These are phyloP conservation scores for Blastocladiella britannica DNA, from an alignment of 192 early-diverging fungal species.

Conservation along the genomic window DNA sequence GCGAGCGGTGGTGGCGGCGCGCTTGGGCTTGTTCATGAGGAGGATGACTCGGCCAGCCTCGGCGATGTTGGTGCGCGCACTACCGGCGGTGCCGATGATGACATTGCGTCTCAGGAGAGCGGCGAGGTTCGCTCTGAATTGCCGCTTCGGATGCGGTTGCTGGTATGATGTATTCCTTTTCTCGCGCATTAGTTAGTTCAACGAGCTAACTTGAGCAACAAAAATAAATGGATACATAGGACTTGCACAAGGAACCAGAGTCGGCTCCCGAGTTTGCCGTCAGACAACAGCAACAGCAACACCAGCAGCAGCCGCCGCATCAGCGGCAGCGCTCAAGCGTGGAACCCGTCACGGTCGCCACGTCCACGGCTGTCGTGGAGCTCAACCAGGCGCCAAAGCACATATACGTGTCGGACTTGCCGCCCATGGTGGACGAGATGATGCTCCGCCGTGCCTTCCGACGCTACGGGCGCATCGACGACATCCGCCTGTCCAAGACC, in stretches of 20 bases:
- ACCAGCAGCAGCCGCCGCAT: not conserved
- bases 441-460: not conserved
- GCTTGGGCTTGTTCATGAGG: too few relatives aligned
- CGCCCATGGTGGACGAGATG: not conserved
- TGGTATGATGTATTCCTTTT: too few relatives aligned
- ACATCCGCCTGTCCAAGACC: not conserved
- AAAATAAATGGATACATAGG: too few relatives aligned
- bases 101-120: not conserved
- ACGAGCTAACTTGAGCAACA: not conserved
- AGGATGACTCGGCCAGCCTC: too few relatives aligned
- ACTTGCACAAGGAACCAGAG: not conserved
- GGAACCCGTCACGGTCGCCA: not conserved
- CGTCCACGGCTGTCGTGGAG: not conserved
- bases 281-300: not conserved
- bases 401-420: not conserved
- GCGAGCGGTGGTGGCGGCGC: too few relatives aligned
- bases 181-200: too few relatives aligned
- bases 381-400: not conserved
- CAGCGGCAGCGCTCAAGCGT: not conserved
- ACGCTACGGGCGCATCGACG: not conserved
- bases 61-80: not conserved
- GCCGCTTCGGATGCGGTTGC: not conserved
- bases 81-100: not conserved
- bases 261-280: not conserved
- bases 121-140: not conserved